Evolutionary conservation across 129 eudicot genomes (phyloP).

Genomic region (Flaveria bidentis): DNA sequence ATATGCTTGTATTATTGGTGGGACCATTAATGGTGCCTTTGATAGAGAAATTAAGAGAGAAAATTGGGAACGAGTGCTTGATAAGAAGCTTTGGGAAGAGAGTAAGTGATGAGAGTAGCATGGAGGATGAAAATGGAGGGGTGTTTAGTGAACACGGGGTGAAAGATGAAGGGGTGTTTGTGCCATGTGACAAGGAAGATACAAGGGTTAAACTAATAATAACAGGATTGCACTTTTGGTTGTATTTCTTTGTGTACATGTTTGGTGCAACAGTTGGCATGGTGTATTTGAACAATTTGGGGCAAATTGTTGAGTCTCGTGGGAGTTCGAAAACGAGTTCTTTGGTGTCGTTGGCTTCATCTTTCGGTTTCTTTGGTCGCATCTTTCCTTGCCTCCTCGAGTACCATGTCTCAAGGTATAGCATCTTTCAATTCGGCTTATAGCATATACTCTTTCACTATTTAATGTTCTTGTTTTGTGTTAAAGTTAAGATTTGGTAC

Average conservation of each 20-base stretch:
- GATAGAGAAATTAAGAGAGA: constrained; percentile 50
- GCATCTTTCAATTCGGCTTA: not conserved
- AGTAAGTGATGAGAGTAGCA: constrained; percentile 28
- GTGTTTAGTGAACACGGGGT: constrained; percentile 25
- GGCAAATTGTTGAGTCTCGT: constrained; percentile 85
- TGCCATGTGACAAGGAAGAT: constrained; percentile 36
- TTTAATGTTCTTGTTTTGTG: no score
- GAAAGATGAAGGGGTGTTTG: constrained; percentile 24
- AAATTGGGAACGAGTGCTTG: constrained; percentile 46
- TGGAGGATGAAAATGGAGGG: constrained; percentile 25
- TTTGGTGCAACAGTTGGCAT: constrained; percentile 87
- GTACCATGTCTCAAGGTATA: constrained; percentile 52
- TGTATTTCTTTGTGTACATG: constrained; percentile 69
- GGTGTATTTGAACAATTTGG: constrained; percentile 83
- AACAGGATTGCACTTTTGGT: constrained; percentile 70
- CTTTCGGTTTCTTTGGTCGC: constrained; percentile 80
- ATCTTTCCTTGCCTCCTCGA: constrained; percentile 69
- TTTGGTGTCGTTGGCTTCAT: constrained; percentile 77
- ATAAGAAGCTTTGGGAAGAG: constrained; percentile 42
- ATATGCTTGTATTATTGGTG: constrained; percentile 46
- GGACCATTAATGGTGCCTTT: constrained; percentile 58
- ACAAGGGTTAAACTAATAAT: constrained; percentile 52
- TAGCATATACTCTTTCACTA: not conserved
- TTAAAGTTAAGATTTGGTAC: no score
- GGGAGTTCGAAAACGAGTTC: constrained; percentile 61